phyloP scores from a whole-genome alignment of 2,329 filamentous ascomycete genomes.

The Trichothecium sympodiale region DNA sequence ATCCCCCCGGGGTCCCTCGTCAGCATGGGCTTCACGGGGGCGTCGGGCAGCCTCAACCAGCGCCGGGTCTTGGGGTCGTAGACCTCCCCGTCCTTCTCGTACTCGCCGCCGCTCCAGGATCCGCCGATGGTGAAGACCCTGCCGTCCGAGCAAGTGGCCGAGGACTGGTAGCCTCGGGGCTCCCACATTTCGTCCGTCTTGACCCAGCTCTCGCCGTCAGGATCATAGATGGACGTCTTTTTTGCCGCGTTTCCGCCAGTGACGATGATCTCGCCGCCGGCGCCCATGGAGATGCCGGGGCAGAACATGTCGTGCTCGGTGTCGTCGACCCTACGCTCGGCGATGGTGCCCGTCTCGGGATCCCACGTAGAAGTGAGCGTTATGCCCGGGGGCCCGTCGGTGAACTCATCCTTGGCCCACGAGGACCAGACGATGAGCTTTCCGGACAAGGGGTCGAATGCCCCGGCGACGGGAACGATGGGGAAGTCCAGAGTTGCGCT shows the following conservation, averaged over 20 bases:
- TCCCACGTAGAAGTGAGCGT: constrained; percentile 7
- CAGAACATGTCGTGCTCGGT: constrained; percentile 46
- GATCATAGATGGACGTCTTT: constrained; percentile 37
- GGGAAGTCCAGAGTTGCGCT: constrained; percentile 23
- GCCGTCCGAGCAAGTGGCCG: constrained; percentile 38
- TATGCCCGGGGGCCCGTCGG: background rate
- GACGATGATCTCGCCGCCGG: constrained; percentile 37
- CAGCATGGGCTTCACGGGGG: constrained; percentile 28
- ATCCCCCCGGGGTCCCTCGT: constrained; percentile 38
- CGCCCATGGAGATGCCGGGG: constrained; percentile 39
- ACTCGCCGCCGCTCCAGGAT: constrained; percentile 33
- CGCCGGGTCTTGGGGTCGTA: constrained; percentile 30
- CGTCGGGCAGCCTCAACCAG: constrained; percentile 27
- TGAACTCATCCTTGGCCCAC: constrained; percentile 4
- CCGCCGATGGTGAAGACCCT: constrained; percentile 48
- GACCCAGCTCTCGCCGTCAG: constrained; percentile 24
- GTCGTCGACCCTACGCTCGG: constrained; percentile 20
- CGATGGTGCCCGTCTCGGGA: too few relatives aligned
- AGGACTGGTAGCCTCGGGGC: constrained; percentile 40
- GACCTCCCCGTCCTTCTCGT: constrained; percentile 45
- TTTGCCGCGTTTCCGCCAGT: constrained; percentile 39
- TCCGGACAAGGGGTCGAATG: constrained; percentile 13
- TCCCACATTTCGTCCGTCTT: constrained; percentile 30
- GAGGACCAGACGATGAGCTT: constrained; percentile 16
- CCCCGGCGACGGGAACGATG: constrained; percentile 21